phyloP scores from a whole-genome alignment of 805 yeast genomes.

The Scheffersomyces stipitis region DNA sequence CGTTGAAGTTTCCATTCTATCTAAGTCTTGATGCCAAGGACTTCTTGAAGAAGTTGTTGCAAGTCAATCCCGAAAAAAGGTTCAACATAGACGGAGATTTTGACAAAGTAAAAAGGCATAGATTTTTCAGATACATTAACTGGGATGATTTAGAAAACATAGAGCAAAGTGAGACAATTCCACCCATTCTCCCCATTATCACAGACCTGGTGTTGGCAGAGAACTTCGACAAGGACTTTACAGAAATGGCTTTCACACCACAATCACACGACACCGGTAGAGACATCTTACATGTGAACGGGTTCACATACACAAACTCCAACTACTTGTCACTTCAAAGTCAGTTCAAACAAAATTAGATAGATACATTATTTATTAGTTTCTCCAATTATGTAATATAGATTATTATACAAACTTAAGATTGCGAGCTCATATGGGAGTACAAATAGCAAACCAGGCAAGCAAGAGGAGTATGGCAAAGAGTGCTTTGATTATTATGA shows the following conservation, averaged over 20 bases:
- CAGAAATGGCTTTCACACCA: constrained; percentile 39
- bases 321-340: constrained; percentile 22
- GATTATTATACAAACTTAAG: constrained; percentile 2
- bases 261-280: constrained; percentile 7
- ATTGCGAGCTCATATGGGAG: too few relatives aligned
- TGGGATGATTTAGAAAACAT: constrained; percentile 35
- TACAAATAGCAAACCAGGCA: too few relatives aligned
- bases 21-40: constrained; percentile 44
- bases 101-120: constrained; percentile 30
- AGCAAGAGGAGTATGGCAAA: too few relatives aligned
- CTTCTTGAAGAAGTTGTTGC: constrained; percentile 36
- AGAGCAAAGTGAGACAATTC: constrained; percentile 19
- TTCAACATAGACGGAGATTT: constrained; percentile 38
- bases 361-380: neutral
- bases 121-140: constrained; percentile 39
- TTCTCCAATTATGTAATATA: neutral
- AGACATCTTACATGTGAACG: constrained; percentile 41
- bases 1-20: constrained; percentile 39
- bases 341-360: neutral
- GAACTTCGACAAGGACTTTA: constrained; percentile 44
- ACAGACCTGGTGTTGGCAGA: constrained; percentile 47
- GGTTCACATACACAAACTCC: constrained; percentile 43
- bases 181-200: constrained; percentile 44
- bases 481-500: constrained; percentile 3
- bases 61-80: constrained; percentile 36